Base-by-base conservation (phyloP, 2,329 filamentous ascomycete genomes). In the Venturia carpophila region DNA sequence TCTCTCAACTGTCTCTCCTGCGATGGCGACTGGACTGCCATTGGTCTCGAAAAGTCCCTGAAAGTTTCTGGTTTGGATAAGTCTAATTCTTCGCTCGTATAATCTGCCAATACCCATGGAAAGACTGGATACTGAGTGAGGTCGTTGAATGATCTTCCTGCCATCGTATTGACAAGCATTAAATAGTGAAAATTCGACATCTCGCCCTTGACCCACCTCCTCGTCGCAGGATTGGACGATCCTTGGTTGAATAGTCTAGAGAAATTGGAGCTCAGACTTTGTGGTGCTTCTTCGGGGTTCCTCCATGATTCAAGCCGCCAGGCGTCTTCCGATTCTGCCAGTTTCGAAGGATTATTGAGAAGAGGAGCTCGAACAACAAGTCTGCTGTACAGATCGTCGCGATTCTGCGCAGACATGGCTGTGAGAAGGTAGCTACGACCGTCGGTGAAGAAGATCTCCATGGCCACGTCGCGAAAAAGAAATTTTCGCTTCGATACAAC, bases 171-270 rank as follows among this genome's bases (percentile, higher is more conserved):
- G 72, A 99, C 87, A 67, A 97, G 87, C 93, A 99, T 99, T 43
- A 99, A 83, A 73, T 99, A 99, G 75, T 97, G 92, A 71, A 99
- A 99, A 75, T 99, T 99, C 17, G 93, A 97, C 62, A 97, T 91
- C 71, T 99, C 94, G 15, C 95, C 94, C 73, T 87, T 89, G 66
- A 94, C 84, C 94, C 94, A 99, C 74, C 87, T 88, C 69, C 89
- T 88, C 71, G 94, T 96, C 10, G 91, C 87, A 11, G 92, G 90
- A 69, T 92, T 92, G 75, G 89, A 89, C 0, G 90, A 84, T 0
- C 86, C 87, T 27, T 91, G 85, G 68, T 92, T 91, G 79, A 99
- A 97, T 15, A 97, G 90, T 68, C 87, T 96, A 27, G 91, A 92
- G 71, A 97, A 92, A 71, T 93, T 93, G 17, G 90, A 92, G 0